phyloP scores from a whole-genome alignment of 2,329 filamentous ascomycete genomes.

The Cyclaneusma minus region DNA sequence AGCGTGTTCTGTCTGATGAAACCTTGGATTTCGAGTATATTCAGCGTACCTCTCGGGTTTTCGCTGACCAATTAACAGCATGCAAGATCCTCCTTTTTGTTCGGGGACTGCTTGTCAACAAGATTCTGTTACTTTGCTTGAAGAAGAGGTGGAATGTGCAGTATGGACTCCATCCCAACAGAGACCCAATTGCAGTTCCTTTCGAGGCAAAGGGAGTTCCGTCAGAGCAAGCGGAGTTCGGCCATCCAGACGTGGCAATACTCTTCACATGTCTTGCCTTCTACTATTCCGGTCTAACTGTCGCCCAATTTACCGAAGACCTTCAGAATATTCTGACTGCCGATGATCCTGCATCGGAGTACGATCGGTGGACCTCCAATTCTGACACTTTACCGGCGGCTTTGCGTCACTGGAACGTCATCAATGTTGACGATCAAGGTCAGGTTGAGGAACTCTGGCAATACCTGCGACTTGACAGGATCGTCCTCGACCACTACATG shows the following conservation, averaged over 20 bases:
- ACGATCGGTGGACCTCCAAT: constrained; percentile 30
- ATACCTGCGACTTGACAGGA: constrained; percentile 29
- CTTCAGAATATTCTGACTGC: constrained; percentile 35
- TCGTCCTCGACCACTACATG: constrained; percentile 42
- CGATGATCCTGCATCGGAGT: constrained; percentile 40
- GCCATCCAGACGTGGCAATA: constrained; percentile 53
- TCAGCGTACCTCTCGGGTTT: constrained; percentile 4
- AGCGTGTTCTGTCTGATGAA: constrained; percentile 18
- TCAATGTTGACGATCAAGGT: constrained; percentile 41
- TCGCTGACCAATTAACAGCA: constrained; percentile 7
- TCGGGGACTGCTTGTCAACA: constrained; percentile 32
- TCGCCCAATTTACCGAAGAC: constrained; percentile 30
- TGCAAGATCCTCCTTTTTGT: constrained; percentile 25
- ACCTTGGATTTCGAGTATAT: constrained; percentile 7
- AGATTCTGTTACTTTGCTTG: constrained; percentile 30
- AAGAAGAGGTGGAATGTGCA: constrained; percentile 42
- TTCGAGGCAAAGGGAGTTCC: constrained; percentile 52
- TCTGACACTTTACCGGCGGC: constrained; percentile 26
- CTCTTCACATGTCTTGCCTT: constrained; percentile 49
- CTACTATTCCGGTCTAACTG: constrained; percentile 44
- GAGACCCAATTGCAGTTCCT: constrained; percentile 49
- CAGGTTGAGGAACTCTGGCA: constrained; percentile 35
- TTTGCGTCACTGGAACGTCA: constrained; percentile 33
- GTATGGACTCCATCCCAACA: constrained; percentile 38
- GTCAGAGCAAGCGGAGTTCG: constrained; percentile 45